phyloP scores from a whole-genome alignment of 208 protist genomes.

The Wallacemonas sp. region DNA sequence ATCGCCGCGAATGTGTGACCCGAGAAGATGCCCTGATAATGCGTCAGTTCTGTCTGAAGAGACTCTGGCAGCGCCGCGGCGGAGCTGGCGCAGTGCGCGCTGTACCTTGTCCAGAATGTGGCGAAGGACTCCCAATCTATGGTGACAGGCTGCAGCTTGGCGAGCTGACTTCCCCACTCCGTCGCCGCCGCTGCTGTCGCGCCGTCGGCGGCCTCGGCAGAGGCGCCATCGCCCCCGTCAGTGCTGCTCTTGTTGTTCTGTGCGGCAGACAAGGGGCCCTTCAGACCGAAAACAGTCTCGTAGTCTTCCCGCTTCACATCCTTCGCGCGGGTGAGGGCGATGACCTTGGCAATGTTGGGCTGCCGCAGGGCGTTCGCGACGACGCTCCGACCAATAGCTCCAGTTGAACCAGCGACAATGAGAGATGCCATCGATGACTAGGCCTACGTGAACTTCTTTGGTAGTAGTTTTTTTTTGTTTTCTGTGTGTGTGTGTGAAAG shows the following conservation, averaged over 20 bases:
- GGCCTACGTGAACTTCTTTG: too few relatives aligned
- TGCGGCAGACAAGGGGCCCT: not conserved
- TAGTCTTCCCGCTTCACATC: slow-evolving; percentile 25
- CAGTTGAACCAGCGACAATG: slow-evolving; percentile 74
- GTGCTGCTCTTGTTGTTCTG: not conserved
- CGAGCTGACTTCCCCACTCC: slow-evolving; percentile 24
- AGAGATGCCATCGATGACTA: slow-evolving; percentile 53
- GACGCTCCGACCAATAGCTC: slow-evolving; percentile 66
- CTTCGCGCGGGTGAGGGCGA: slow-evolving; percentile 55
- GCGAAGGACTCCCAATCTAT: slow-evolving; percentile 70
- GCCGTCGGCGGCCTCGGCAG: not conserved
- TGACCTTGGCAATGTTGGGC: slow-evolving; percentile 39
- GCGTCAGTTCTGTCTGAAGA: slow-evolving; percentile 6
- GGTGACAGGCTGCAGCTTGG: slow-evolving; percentile 43
- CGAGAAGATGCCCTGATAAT: slow-evolving; percentile 49
- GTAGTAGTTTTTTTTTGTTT: too few relatives aligned
- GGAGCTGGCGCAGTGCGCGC: not conserved
- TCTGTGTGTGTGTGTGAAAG: too few relatives aligned
- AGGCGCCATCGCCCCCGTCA: not conserved
- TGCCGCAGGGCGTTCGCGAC: slow-evolving; percentile 48
- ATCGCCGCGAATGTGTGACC: slow-evolving; percentile 67
- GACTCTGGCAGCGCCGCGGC: slow-evolving; percentile 2
- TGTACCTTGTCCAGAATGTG: slow-evolving; percentile 28
- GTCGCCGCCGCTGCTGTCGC: slow-evolving; percentile 18
- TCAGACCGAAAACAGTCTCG: slow-evolving; percentile 42